These are phyloP conservation scores for Pyrenophora seminiperda DNA, from an alignment of 2,329 filamentous ascomycete species.

Conservation along the genomic window DNA sequence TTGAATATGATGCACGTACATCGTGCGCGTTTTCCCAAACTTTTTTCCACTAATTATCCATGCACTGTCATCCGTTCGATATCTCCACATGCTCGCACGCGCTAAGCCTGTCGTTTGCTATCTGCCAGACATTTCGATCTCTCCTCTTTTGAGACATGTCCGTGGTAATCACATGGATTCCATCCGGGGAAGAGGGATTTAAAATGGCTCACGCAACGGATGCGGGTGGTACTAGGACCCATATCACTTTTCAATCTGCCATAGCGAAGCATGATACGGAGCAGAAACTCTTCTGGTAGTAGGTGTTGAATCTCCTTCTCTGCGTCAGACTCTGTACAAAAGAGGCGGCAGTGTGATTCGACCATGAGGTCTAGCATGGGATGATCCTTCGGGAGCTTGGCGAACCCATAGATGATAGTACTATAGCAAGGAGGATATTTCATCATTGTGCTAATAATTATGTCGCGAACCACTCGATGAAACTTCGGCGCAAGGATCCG, in stretches of 20 bases:
- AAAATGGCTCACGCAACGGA: no score
- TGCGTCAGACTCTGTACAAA: background rate
- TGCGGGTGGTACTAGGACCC: no score
- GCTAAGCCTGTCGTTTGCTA: no score
- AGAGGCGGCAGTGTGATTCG: slow-evolving; percentile 4
- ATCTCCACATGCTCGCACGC: no score
- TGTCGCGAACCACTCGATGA: background rate
- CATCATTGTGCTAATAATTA: background rate
- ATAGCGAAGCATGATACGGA: slow-evolving; percentile 7
- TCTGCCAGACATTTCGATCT: background rate
- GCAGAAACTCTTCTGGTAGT: slow-evolving; percentile 7
- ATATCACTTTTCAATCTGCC: no score
- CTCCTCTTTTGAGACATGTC: background rate
- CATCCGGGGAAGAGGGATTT: no score
- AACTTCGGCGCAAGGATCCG: slow-evolving; percentile 6
- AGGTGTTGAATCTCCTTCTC: background rate
- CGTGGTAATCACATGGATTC: slow-evolving; percentile 14
- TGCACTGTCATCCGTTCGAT: no score
- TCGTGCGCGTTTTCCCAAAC: background rate
- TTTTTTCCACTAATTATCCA: background rate
- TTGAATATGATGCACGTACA: slow-evolving; percentile 14
- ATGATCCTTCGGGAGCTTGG: slow-evolving; percentile 7
- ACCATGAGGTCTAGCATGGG: slow-evolving; percentile 14
- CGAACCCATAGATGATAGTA: slow-evolving; percentile 12
- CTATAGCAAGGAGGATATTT: background rate